Evolutionary conservation across 768 basidiomycete species (phyloP).

Genomic region (Exsudoporus frostii): DNA sequence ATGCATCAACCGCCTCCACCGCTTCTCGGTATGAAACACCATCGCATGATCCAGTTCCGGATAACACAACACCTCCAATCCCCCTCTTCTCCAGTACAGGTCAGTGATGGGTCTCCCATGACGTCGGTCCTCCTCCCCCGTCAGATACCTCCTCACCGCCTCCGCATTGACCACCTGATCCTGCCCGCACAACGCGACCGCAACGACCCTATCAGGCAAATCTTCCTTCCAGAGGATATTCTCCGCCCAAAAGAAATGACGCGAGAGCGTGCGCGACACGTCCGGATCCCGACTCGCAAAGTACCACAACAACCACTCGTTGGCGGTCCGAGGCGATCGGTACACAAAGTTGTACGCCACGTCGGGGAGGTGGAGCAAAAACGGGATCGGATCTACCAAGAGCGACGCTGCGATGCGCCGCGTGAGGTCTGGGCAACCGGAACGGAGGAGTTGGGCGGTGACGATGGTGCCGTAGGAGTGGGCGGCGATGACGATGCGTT

Average conservation of each 20-base stretch:
- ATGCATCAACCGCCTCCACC: constrained; percentile 29
- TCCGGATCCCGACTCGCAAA: constrained; percentile 64
- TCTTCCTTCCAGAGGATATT: constrained; percentile 61
- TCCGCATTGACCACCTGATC: constrained; percentile 44
- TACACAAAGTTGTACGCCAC: constrained; percentile 68
- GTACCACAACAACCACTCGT: constrained; percentile 68
- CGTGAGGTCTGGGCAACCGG: constrained; percentile 28
- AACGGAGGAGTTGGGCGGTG: constrained; percentile 51
- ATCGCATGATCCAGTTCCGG: constrained; percentile 40
- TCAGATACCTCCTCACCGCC: constrained; percentile 40
- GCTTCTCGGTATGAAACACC: constrained; percentile 33
- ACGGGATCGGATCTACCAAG: constrained; percentile 63
- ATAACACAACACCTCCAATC: constrained; percentile 40
- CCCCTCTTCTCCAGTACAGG: constrained; percentile 30
- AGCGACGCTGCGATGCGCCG: constrained; percentile 42
- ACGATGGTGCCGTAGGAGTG: constrained; percentile 67
- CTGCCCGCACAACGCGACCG: constrained; percentile 36
- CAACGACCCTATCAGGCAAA: constrained; percentile 31
- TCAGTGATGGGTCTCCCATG: too few species aligned
- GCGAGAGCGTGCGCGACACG: constrained; percentile 52
- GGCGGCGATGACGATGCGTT: constrained; percentile 42
- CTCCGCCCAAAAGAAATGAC: constrained; percentile 68
- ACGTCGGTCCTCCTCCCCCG: constrained; percentile 28
- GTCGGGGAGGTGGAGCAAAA: constrained; percentile 59
- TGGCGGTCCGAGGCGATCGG: constrained; percentile 46